A percentile compares a stretch with the other conserved stretches of the same genome.
These are phyloP conservation scores for Fusarium nisikadoi DNA, from an alignment of 2,329 filamentous ascomycete genomes.

Conservation along the genomic window DNA sequence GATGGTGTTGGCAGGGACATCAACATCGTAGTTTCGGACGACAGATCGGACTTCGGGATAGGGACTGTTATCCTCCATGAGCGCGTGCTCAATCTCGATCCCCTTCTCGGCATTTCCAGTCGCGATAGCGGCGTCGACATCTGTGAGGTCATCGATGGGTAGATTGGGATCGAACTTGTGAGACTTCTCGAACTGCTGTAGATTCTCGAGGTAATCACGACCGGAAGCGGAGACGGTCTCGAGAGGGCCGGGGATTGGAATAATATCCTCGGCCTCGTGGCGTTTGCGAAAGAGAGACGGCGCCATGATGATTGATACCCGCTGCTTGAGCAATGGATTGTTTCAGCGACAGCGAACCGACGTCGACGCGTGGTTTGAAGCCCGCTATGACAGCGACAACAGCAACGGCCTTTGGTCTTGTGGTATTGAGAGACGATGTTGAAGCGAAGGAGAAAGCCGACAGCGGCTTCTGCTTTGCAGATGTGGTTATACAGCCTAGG, in stretches of 20 bases:
- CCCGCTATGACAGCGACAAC: conserved; percentile 34
- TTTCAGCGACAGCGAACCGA: conserved; percentile 24
- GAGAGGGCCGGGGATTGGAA: conserved; percentile 53
- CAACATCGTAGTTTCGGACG: conserved; percentile 72
- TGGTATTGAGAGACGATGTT: conserved; percentile 26
- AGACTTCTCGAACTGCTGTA: conserved; percentile 67
- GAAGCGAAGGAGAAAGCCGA: conserved; percentile 33
- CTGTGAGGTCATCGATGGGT: conserved; percentile 69
- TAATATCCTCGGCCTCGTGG: conserved; percentile 58
- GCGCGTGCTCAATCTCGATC: conserved; percentile 65
- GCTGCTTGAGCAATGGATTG: conserved; percentile 18
- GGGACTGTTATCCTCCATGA: conserved; percentile 72
- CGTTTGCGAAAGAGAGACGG: conserved; percentile 57
- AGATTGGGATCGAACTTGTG: conserved; percentile 74
- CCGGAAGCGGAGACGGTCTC: conserved; percentile 54
- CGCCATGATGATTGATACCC: conserved; percentile 44
- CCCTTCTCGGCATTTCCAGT: conserved; percentile 66
- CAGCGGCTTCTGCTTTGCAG: conserved; percentile 33
- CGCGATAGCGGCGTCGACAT: conserved; percentile 67
- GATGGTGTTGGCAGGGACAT: conserved; percentile 72
- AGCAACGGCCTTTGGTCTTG: conserved; percentile 24
- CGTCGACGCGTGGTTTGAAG: conserved; percentile 36
- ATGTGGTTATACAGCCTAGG: conserved; percentile 36
- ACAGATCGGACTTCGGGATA: conserved; percentile 75
- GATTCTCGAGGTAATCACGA: conserved; percentile 56